phyloP scores from a whole-genome alignment of 305 asterid species.

The Solanum aculeatissimum region DNA sequence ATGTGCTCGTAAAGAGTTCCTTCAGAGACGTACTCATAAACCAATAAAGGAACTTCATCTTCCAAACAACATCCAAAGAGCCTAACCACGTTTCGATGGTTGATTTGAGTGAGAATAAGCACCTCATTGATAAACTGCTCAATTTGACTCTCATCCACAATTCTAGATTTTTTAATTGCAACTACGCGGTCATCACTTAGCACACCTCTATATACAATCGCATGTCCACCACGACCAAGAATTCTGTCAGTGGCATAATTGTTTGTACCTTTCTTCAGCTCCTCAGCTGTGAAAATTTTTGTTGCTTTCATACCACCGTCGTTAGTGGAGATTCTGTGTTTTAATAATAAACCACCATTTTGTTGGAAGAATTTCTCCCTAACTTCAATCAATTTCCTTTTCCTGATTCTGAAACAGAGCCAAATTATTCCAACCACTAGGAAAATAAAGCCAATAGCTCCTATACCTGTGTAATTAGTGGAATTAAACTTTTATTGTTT shows the following conservation, averaged over 20 bases:
- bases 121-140: slow-evolving; percentile 64
- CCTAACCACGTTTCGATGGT: slow-evolving; percentile 49
- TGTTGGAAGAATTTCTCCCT: slow-evolving; percentile 28
- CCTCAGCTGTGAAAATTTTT: slow-evolving; percentile 37
- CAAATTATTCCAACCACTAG: slow-evolving; percentile 3
- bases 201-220: slow-evolving; percentile 50
- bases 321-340: slow-evolving; percentile 8
- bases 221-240: slow-evolving; percentile 50
- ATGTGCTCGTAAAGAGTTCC: slow-evolving; percentile 46
- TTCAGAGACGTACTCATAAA: slow-evolving; percentile 42
- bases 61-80: slow-evolving; percentile 56
- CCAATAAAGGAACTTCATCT: slow-evolving; percentile 51
- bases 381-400: slow-evolving; percentile 8
- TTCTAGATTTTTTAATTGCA: slow-evolving; percentile 43
- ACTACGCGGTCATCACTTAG: slow-evolving; percentile 30
- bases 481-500: neutral
- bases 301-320: slow-evolving; percentile 15
- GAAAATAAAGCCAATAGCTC: neutral
- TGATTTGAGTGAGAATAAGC: slow-evolving; percentile 48
- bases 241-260: slow-evolving; percentile 34
- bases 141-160: slow-evolving; percentile 35
- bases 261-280: slow-evolving; percentile 36
- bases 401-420: slow-evolving; percentile 14
- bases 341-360: slow-evolving; percentile 33
- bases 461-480: neutral